Evolutionary conservation across 129 eudicot genomes (phyloP).

Genomic region (Oenanthe sinensis): DNA sequence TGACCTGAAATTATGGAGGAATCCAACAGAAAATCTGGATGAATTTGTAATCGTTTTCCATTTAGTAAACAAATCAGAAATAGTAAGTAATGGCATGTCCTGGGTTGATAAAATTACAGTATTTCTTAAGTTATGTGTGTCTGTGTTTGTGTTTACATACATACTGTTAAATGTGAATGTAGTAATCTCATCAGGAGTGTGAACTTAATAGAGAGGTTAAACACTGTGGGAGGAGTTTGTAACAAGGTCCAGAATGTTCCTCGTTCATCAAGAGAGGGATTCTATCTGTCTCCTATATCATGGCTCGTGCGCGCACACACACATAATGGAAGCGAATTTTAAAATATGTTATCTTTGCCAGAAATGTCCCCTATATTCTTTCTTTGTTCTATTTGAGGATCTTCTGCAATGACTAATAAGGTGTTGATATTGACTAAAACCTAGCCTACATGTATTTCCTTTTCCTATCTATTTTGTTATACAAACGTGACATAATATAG

Average conservation of each 20-base stretch:
- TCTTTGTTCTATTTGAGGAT: background rate
- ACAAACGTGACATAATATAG: no score
- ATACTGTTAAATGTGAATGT: background rate
- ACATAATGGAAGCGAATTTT: background rate
- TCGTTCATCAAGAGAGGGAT: background rate
- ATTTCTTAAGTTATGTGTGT: background rate
- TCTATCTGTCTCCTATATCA: background rate
- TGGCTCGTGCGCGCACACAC: background rate
- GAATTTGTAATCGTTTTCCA: background rate
- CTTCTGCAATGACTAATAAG: background rate
- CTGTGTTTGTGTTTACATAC: background rate
- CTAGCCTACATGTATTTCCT: no score
- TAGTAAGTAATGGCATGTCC: background rate
- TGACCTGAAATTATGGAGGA: background rate
- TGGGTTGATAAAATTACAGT: background rate
- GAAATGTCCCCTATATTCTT: background rate
- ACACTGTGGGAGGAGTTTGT: background rate
- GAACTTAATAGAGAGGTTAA: background rate
- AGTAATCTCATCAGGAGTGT: background rate
- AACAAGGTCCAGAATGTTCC: background rate
- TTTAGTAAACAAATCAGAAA: background rate
- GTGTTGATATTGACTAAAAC: background rate
- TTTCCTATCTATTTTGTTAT: no score
- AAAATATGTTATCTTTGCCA: background rate
- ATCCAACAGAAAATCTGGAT: background rate